A percentile compares a stretch with the other conserved stretches of the same genome.
Evolutionary conservation across 2,329 filamentous ascomycete genomes (phyloP).

Genomic region (Neophaeococcomyces mojaviensis): DNA sequence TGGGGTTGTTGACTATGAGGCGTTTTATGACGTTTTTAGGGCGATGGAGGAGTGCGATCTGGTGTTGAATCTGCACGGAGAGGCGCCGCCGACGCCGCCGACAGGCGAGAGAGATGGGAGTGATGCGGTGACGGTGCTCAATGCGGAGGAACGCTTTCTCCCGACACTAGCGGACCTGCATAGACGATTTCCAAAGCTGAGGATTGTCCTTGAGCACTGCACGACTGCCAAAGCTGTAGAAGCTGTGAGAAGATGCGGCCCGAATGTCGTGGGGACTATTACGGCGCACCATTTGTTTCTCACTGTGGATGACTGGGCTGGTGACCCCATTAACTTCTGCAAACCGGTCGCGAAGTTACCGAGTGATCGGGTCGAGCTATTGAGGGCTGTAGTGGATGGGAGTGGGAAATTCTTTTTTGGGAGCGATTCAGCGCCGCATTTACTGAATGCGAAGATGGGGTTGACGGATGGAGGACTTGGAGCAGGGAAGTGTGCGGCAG

Average conservation of each 20-base stretch:
- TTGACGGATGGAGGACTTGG: slow-evolving; percentile 32
- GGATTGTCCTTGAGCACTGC: slow-evolving; percentile 63
- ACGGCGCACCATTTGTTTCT: slow-evolving; percentile 82
- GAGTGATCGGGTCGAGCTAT: slow-evolving; percentile 62
- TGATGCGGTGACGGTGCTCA: slow-evolving; percentile 50
- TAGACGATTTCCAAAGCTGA: slow-evolving; percentile 63
- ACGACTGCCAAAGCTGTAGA: slow-evolving; percentile 74
- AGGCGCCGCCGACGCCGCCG: slow-evolving; percentile 48
- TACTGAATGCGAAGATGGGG: slow-evolving; percentile 48
- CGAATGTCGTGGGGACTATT: slow-evolving; percentile 70
- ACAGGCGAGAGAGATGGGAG: slow-evolving; percentile 1
- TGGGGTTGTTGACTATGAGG: slow-evolving; percentile 38
- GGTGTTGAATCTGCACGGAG: slow-evolving; percentile 89
- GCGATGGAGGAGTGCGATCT: slow-evolving; percentile 80
- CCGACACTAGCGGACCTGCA: slow-evolving; percentile 71
- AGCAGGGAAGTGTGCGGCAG: slow-evolving; percentile 44
- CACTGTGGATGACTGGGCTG: slow-evolving; percentile 67
- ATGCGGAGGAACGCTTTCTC: slow-evolving; percentile 69
- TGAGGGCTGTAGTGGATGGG: slow-evolving; percentile 52
- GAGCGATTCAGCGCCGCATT: slow-evolving; percentile 65
- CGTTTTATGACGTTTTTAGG: slow-evolving; percentile 59
- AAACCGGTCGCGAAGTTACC: slow-evolving; percentile 68
- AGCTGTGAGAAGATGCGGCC: slow-evolving; percentile 68
- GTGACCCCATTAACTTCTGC: slow-evolving; percentile 70
- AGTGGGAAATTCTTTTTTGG: slow-evolving; percentile 58